Evolutionary conservation across 208 protist species (phyloP).

Genomic region (Acanthamoeba divionensis): DNA sequence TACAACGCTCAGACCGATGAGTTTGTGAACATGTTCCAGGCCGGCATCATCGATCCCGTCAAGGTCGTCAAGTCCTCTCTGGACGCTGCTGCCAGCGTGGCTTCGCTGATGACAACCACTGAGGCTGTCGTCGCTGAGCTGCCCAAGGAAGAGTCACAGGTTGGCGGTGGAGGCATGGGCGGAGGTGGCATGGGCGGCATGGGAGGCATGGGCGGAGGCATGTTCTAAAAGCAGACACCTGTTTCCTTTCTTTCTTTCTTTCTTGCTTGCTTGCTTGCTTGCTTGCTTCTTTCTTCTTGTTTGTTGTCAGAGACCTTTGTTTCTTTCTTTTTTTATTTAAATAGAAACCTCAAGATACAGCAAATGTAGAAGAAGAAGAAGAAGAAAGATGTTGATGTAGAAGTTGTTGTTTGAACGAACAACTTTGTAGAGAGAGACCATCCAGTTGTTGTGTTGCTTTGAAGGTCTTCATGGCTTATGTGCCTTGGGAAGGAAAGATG

Average conservation of each 20-base stretch:
- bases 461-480: too few species aligned
- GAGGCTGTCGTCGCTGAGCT: slow-evolving; percentile 90
- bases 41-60: slow-evolving; percentile 98
- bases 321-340: too few species aligned
- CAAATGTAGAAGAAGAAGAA: too few species aligned
- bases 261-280: too few species aligned
- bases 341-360: too few species aligned
- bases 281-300: too few species aligned
- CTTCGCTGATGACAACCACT: slow-evolving; percentile 97
- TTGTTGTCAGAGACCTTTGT: too few species aligned
- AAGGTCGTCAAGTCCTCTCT: slow-evolving; percentile 98
- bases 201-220: slow-evolving; percentile 53
- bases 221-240: slow-evolving; percentile 38
- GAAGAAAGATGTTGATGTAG: too few species aligned
- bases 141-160: slow-evolving; percentile 67
- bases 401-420: too few species aligned
- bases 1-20: slow-evolving; percentile 92
- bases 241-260: background rate
- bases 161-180: background rate
- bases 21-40: slow-evolving; percentile 97
- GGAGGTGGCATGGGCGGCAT: slow-evolving; percentile 34
- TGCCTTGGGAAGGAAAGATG: too few species aligned
- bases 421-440: too few species aligned
- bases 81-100: slow-evolving; percentile 93
- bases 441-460: too few species aligned